phyloP scores from a whole-genome alignment of 164 flowering plant species.

The Paratinospora sagittata region DNA sequence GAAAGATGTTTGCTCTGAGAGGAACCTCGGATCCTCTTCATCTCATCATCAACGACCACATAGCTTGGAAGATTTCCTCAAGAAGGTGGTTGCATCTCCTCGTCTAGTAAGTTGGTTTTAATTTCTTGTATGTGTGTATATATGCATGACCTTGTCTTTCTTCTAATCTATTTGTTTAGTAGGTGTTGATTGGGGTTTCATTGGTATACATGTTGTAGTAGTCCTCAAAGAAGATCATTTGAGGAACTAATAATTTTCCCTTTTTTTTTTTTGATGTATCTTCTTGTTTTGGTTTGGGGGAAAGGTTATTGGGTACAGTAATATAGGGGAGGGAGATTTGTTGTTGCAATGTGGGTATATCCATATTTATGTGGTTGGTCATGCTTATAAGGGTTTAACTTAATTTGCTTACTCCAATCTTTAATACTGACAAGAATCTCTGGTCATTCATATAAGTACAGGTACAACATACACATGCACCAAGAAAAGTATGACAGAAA shows the following conservation, averaged over 20 bases:
- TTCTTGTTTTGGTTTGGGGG: constrained; percentile 15
- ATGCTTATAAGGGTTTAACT: constrained; percentile 7
- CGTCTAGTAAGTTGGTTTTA: constrained; percentile 24
- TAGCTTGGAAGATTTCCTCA: constrained; percentile 10
- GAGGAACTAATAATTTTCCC: constrained; percentile 23
- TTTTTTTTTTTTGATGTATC: not conserved
- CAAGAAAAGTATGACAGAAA: not conserved
- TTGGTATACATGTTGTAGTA: constrained; percentile 23
- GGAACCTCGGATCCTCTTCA: constrained; percentile 81
- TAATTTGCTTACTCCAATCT: not conserved
- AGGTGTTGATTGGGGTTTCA: constrained; percentile 20
- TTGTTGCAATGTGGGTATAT: constrained; percentile 19
- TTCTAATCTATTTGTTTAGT: constrained; percentile 23
- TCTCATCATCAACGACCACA: constrained; percentile 19
- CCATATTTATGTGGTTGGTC: constrained; percentile 13
- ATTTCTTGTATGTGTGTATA: constrained; percentile 24
- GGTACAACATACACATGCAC: not conserved
- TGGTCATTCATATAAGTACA: not conserved
- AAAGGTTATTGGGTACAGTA: constrained; percentile 33
- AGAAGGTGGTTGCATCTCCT: constrained; percentile 8
- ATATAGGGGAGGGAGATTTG: constrained; percentile 33
- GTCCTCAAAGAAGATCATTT: constrained; percentile 20
- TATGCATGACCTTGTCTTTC: constrained; percentile 22
- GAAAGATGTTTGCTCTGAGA: constrained; percentile 59
- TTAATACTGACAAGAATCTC: not conserved